These are phyloP conservation scores for Kurtzmaniella quercitrusa DNA, from an alignment of 1,139 yeast genomes.

Conservation along the genomic window DNA sequence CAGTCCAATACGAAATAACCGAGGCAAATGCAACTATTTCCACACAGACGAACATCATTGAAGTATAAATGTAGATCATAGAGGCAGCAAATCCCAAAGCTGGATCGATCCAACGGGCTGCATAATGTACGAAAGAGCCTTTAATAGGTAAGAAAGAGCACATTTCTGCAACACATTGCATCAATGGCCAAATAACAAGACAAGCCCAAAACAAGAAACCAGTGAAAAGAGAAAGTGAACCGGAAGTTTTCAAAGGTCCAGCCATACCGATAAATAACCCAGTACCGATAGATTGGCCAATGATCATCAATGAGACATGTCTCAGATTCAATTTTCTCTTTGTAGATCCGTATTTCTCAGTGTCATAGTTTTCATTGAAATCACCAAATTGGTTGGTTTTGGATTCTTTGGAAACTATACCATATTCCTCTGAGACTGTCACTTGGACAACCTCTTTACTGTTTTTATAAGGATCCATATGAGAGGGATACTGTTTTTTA, in stretches of 20 bases:
- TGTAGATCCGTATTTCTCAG: constrained; percentile 30
- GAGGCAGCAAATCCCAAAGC: constrained; percentile 38
- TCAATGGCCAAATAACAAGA: constrained; percentile 35
- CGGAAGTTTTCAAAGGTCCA: constrained; percentile 30
- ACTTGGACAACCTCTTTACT: not conserved
- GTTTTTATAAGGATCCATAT: not conserved
- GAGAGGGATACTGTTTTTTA: no score
- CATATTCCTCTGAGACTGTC: constrained; percentile 3
- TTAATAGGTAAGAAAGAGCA: constrained; percentile 36
- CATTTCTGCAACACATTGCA: constrained; percentile 40
- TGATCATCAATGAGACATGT: constrained; percentile 46
- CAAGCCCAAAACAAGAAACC: constrained; percentile 33
- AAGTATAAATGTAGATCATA: constrained; percentile 32
- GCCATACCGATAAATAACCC: constrained; percentile 41
- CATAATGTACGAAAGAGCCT: constrained; percentile 34
- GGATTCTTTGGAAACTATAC: constrained; percentile 7
- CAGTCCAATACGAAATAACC: constrained; percentile 36
- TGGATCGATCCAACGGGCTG: constrained; percentile 37
- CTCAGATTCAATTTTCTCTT: constrained; percentile 38
- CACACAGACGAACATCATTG: constrained; percentile 34
- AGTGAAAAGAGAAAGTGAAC: constrained; percentile 34
- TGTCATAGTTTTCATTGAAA: constrained; percentile 29
- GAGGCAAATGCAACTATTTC: constrained; percentile 36
- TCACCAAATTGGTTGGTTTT: constrained; percentile 22
- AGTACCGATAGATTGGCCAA: constrained; percentile 51